Percentiles rank a stretch among this genome's conserved stretches.
These are phyloP conservation scores for Alternaria hordeiaustralica DNA, from an alignment of 2,329 filamentous ascomycete genomes.

Conservation along the genomic window DNA sequence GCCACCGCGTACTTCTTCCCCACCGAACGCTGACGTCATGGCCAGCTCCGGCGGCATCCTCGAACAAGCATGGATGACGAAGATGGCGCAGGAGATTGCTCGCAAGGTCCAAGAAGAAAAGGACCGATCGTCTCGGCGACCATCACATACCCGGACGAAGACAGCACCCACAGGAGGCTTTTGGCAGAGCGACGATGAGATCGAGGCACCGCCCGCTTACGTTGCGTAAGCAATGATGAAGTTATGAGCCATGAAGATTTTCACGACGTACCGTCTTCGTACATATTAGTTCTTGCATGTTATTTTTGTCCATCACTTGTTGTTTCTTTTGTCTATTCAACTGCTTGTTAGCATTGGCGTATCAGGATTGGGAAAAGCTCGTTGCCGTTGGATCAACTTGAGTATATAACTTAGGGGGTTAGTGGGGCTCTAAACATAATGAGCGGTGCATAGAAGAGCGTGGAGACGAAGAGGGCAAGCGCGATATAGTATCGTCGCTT, in stretches of 20 bases:
- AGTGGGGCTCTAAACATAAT: not conserved
- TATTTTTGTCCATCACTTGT: conserved; percentile 1
- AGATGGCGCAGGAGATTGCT: conserved; percentile 93
- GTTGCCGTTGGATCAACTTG: conserved; percentile 5
- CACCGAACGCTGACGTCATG: conserved; percentile 31
- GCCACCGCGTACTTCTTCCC: conserved; percentile 30
- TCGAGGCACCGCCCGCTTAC: conserved; percentile 45
- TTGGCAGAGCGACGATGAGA: conserved; percentile 35
- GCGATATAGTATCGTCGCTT: not conserved
- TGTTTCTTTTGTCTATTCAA: not conserved
- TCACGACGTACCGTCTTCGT: conserved; percentile 1
- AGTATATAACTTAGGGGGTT: not conserved
- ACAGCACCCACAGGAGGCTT: conserved; percentile 21
- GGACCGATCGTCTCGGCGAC: conserved; percentile 32
- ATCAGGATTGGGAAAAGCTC: conserved; percentile 7
- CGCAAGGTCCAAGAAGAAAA: conserved; percentile 89
- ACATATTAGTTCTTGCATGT: not conserved
- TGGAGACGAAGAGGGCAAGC: not conserved
- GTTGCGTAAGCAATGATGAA: conserved; percentile 30
- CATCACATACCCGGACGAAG: conserved; percentile 11
- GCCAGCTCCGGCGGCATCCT: conserved; percentile 61
- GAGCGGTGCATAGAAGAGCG: not conserved
- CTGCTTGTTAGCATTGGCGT: conserved; percentile 13
- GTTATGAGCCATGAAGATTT: conserved; percentile 18
- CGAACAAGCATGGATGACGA: conserved; percentile 86